Percentiles rank a stretch among this genome's conserved stretches.
Conservation (phyloP, 345 rosid species). For the Hibiscus tridactylites region DNA sequence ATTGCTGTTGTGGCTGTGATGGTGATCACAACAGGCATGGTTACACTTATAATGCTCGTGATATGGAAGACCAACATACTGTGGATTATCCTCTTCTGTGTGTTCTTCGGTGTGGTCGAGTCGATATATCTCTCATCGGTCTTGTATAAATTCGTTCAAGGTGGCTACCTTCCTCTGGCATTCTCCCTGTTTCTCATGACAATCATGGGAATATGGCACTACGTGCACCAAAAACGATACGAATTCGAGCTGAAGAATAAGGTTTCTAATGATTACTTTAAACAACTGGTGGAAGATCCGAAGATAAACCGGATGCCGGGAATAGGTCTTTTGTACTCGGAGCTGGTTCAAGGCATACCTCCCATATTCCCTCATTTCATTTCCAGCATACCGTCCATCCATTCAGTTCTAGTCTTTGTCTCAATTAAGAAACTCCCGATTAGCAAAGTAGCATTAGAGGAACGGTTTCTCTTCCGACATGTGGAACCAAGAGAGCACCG, state of each 20-base stretch:
- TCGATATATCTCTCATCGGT: constrained; percentile 30
- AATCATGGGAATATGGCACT: constrained; percentile 48
- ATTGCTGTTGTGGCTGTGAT: constrained; percentile 52
- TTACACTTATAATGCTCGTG: constrained; percentile 44
- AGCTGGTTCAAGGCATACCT: constrained; percentile 74
- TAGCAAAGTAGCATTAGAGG: constrained; percentile 33
- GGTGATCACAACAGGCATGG: constrained; percentile 42
- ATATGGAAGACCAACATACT: constrained; percentile 42
- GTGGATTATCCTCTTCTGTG: constrained; percentile 26
- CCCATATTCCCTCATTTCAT: constrained; percentile 63
- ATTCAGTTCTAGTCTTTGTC: constrained; percentile 57
- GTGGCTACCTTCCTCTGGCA: constrained; percentile 46
- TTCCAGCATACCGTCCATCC: constrained; percentile 47
- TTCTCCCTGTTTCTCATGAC: constrained; percentile 29
- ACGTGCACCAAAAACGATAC: constrained; percentile 33
- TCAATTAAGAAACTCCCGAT: constrained; percentile 60
- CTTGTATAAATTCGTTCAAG: constrained; percentile 41
- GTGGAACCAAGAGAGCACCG: constrained; percentile 48
- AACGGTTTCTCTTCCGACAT: constrained; percentile 61
- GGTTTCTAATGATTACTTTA: constrained; percentile 34
- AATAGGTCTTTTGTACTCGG: constrained; percentile 59
- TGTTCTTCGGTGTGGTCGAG: constrained; percentile 23
- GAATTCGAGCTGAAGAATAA: constrained; percentile 43
- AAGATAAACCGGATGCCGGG: constrained; percentile 47
- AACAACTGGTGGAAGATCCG: constrained; percentile 30